Base-by-base conservation (phyloP, 768 basidiomycete genomes). In the Tylopilus felleus region DNA sequence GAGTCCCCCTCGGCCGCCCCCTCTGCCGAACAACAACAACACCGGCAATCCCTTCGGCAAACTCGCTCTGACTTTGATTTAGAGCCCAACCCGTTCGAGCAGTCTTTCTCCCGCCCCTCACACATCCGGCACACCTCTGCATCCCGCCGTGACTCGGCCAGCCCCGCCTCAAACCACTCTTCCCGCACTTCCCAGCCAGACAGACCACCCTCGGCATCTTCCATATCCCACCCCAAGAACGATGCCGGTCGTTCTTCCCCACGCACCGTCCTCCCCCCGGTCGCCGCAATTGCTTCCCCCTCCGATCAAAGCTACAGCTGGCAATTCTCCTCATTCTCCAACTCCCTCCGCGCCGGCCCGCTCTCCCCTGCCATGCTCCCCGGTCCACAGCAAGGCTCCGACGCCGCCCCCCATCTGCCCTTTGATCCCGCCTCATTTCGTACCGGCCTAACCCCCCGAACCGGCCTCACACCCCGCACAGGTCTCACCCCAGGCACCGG, bases 301-400 rank as follows among this genome's bases (percentile, higher is more conserved):
- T 73, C 75, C 21, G 80, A 78, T 50, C 68, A 72, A 5, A 68
- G 71, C 22, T 81, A 80, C 54, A 70, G 68, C 52, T 84, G 93
- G 90, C 80, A 76, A 33, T 84, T 84, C 66, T 77, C 80, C 39
- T 77, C 84, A 40, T 73, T 86, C 46, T 72, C 77, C 40, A 88
- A 88, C 70, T 94, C 92, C 3, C 83, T 98, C 31, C 85, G 96
- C 43, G 82, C 94, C 0, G 96, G 95, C 5, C 96, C 96, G 1
- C 85, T 98, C 51, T 93, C 91, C 6, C 96, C 96, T 28, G 94
- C 96, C 51, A 96, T 98, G 92, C 86, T 97, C 55, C 84, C 91
- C 25, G 96, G 90, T 9, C 95, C 93, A 4, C 85, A 84, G 68
- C 77, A 77, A 44, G 60, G 73, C 48, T 72, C 71, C 31, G 78